Evolutionary conservation across 2,329 filamentous ascomycete species (phyloP).

Genomic region (Pezicula radicicola): DNA sequence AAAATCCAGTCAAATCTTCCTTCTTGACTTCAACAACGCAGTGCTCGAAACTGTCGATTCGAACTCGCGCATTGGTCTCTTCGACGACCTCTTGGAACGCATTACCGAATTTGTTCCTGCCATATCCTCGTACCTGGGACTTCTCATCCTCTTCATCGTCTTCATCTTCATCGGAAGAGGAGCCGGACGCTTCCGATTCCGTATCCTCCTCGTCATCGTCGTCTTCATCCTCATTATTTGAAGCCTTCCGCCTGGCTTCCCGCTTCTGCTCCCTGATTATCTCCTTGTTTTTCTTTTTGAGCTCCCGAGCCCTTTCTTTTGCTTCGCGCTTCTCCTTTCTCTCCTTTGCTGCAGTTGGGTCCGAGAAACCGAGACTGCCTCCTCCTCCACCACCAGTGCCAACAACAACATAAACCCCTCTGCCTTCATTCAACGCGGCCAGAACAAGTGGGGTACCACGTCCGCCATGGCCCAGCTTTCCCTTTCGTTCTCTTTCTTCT

Average conservation of each 20-base stretch:
- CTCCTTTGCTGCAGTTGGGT: conserved; percentile 63
- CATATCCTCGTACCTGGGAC: conserved; percentile 60
- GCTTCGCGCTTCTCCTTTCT: conserved; percentile 60
- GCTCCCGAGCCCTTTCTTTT: conserved; percentile 61
- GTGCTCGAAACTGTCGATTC: conserved; percentile 96
- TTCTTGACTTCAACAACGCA: conserved; percentile 98
- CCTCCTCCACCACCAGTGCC: conserved; percentile 83
- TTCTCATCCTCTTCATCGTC: conserved; percentile 55
- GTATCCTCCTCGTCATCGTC: conserved; percentile 49
- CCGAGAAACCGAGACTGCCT: conserved; percentile 61
- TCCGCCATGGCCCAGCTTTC: conserved; percentile 64
- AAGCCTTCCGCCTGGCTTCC: conserved; percentile 51
- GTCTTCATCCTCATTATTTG: conserved; percentile 40
- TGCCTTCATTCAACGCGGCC: conserved; percentile 80
- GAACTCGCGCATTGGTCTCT: conserved; percentile 83
- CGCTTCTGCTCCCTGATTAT: conserved; percentile 59
- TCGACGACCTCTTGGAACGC: conserved; percentile 94
- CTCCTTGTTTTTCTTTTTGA: conserved; percentile 52
- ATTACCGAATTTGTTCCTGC: conserved; percentile 86
- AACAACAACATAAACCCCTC: conserved; percentile 88
- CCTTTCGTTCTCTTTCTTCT: conserved; percentile 75
- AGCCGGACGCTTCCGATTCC: conserved; percentile 48
- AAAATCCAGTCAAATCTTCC: conserved; percentile 85
- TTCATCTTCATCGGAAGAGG: conserved; percentile 41
- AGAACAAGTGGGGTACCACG: conserved; percentile 84